Conservation (phyloP, 164 flowering plant species). For the Tetracentron sinense region DNA sequence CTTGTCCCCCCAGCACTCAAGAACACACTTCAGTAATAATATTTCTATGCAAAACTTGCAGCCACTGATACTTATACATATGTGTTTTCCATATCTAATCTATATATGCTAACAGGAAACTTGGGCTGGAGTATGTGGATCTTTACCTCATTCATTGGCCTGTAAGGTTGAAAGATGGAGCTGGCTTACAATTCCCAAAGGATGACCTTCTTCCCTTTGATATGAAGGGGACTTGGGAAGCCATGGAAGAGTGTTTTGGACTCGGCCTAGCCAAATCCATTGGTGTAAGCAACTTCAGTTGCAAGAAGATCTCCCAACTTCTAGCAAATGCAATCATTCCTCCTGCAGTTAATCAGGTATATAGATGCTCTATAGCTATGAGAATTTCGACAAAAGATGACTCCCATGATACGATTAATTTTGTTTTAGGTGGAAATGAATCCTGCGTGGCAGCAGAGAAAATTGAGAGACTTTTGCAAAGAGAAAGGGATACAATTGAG, state of each 20-base stretch:
- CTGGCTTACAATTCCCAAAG: neutral
- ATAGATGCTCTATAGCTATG: neutral
- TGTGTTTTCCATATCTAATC: neutral
- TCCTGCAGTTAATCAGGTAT: no score
- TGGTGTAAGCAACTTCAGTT: no score
- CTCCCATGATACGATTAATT: no score
- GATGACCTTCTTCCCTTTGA: constrained; percentile 13
- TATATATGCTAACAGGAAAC: constrained; percentile 16
- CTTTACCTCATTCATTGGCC: constrained; percentile 42
- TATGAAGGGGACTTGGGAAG: constrained; percentile 14
- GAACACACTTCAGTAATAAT: constrained; percentile 14
- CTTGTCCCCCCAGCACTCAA: constrained; percentile 22
- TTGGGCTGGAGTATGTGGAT: constrained; percentile 36
- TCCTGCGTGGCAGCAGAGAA: neutral
- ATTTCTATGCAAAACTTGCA: neutral
- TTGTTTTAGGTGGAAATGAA: neutral
- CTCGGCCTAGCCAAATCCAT: no score
- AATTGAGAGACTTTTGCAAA: neutral
- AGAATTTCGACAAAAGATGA: no score
- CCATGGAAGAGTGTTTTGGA: constrained; percentile 23
- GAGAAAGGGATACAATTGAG: no score
- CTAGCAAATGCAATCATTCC: no score
- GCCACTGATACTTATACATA: neutral
- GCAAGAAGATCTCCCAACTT: no score
- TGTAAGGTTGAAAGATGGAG: constrained; percentile 14